Evolutionary conservation across 164 flowering plant species (phyloP).

Genomic region (Umbilicus rupestris): DNA sequence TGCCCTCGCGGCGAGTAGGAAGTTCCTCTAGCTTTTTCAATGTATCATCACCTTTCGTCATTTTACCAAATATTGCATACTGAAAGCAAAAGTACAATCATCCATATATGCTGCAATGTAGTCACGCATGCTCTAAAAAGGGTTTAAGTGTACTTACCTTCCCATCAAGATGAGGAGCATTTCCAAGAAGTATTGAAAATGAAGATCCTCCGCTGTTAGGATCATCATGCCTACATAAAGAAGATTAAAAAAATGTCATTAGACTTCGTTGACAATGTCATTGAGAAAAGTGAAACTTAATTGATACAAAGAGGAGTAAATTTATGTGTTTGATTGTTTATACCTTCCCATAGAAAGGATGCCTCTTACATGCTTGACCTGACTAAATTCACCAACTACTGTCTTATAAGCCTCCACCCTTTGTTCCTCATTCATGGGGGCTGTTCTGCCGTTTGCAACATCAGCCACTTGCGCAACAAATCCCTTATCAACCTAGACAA

Average conservation of each 20-base stretch:
- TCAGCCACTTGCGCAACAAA: conserved; percentile 14
- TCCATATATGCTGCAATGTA: neutral
- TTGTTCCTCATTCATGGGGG: conserved; percentile 86
- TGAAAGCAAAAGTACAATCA: conserved; percentile 19
- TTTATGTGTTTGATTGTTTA: neutral
- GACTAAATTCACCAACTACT: conserved; percentile 82
- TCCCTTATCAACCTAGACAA: conserved; percentile 1
- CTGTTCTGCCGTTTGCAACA: conserved; percentile 73
- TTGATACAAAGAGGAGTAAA: neutral
- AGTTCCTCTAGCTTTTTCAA: conserved; percentile 79
- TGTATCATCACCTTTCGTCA: conserved; percentile 92
- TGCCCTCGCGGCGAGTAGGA: conserved; percentile 86
- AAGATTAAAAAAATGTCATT: conserved; percentile 3
- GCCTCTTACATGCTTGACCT: conserved; percentile 85
- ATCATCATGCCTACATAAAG: conserved; percentile 47
- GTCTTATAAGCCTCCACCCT: conserved; percentile 37
- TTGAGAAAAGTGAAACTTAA: neutral
- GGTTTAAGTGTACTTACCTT: conserved; percentile 27
- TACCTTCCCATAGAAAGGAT: conserved; percentile 90
- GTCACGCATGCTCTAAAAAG: neutral
- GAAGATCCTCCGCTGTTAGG: conserved; percentile 83
- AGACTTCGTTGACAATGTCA: neutral
- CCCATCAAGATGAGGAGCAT: conserved; percentile 98
- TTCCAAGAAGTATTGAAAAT: conserved; percentile 89
- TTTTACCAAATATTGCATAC: conserved; percentile 94